Evolutionary conservation across 73 alveolate species (phyloP).

Genomic region (Paramecium pentaurelia): DNA sequence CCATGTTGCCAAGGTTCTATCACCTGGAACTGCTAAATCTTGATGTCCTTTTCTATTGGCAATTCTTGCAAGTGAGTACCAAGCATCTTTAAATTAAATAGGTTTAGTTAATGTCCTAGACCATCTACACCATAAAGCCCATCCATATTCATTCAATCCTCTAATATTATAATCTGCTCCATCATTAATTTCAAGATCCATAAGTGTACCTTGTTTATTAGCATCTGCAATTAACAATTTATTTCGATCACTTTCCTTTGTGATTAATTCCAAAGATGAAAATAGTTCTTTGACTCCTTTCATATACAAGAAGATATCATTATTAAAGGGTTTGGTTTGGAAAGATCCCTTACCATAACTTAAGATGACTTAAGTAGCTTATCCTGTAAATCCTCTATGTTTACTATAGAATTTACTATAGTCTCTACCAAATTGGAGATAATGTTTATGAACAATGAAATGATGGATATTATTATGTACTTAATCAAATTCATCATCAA

Average conservation of each 20-base stretch:
- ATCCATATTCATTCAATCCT: conserved; percentile 47
- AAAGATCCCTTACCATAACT: conserved; percentile 37
- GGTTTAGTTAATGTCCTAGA: neutral
- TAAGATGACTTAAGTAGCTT: neutral
- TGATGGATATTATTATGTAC: neutral
- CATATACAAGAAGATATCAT: neutral
- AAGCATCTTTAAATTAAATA: neutral
- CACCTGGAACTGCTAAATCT: neutral
- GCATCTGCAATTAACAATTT: neutral
- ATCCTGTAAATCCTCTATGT: conserved; percentile 9
- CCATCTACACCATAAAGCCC: conserved; percentile 40
- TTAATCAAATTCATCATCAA: neutral
- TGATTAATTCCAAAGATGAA: neutral
- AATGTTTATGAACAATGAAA: neutral
- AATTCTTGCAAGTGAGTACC: conserved; percentile 26
- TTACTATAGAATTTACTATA: neutral
- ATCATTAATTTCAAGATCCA: neutral
- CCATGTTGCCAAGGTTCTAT: neutral
- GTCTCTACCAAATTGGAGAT: conserved; percentile 31
- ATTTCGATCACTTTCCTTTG: neutral
- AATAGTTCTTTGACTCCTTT: neutral
- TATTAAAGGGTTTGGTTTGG: neutral
- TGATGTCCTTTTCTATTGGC: neutral
- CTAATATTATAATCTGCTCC: neutral
- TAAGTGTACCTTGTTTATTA: neutral